phyloP scores from a whole-genome alignment of 352 stramenopile genomes.

The Peronospora belbahrii region DNA sequence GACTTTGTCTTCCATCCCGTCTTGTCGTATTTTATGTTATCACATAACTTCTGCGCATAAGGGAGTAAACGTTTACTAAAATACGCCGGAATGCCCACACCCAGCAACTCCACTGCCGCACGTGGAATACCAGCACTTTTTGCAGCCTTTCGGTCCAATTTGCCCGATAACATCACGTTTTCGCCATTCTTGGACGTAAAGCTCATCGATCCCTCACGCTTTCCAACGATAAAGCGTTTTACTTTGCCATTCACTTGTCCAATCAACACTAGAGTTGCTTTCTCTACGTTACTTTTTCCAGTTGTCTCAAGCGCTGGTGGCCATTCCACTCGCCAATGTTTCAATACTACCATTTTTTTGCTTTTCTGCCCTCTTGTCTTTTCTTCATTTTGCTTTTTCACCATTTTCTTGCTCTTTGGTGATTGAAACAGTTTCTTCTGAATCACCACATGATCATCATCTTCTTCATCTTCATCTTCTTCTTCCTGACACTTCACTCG shows the following conservation, averaged over 20 bases:
- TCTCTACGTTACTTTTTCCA: neutral
- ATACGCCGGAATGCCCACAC: conserved; percentile 44
- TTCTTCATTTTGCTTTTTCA: neutral
- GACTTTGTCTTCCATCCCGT: neutral
- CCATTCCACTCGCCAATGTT: conserved; percentile 29
- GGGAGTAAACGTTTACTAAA: conserved; percentile 29
- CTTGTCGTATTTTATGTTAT: neutral
- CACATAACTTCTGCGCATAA: conserved; percentile 13
- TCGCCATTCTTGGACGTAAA: conserved; percentile 38
- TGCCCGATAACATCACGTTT: conserved; percentile 36
- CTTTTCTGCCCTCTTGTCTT: neutral
- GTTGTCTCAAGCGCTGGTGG: conserved; percentile 7
- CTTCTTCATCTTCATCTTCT: conserved; percentile 1
- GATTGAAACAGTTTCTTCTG: conserved; percentile 30
- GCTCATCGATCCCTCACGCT: conserved; percentile 29
- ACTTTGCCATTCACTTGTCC: conserved; percentile 23
- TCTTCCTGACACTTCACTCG: too few species aligned
- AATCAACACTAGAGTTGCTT: conserved; percentile 28
- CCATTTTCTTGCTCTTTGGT: conserved; percentile 7
- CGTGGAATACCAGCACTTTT: conserved; percentile 28
- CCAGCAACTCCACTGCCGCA: conserved; percentile 38
- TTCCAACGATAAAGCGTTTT: conserved; percentile 29
- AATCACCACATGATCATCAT: conserved; percentile 26
- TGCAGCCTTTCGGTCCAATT: conserved; percentile 32
- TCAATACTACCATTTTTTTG: conserved; percentile 15